Evolutionary conservation across 441 rosid species (phyloP), one percentile per base, ranked within the genome.

Genomic region (Raphanus hybrid): DNA sequence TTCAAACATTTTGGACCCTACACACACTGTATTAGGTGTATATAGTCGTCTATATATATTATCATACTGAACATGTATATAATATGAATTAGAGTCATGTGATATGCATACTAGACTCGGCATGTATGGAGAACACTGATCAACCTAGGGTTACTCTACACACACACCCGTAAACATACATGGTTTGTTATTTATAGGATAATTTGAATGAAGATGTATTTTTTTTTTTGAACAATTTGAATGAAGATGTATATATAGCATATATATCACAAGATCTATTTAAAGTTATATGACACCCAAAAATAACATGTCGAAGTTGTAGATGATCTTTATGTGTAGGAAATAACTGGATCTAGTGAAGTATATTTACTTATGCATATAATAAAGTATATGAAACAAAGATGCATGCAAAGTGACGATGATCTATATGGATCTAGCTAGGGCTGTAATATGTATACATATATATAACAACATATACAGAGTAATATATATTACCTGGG

Each of bases 401-500:
- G 7, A 77, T 39, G 61, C 18, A 43, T 70, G 59, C 18, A 54
- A 12, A 67, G 41, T 59, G 62, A 68, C 6, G 32, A 48, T 61
- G 74, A 15, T 50, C 26, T 37, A 39, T 70, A 70, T 12, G 52
- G 66, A 76, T 70, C 76, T 59, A 32, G 65, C 69, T 70, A 77
- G 75, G 71, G 67, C 12, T 72, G 52, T 15, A 70, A 55, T 39
- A 50, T n/a, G 10, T 59, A 26, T 20, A 8, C 9, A 60, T 16
- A 12, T 9, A 57, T 23, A 18, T 55, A 58, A 20, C 62, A 26
- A 23, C 14, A n/a, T 20, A 54, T 39, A 77, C 35, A 78, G 72
- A 67, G 73, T 50, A 29, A 45, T 39, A 15, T 65, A 43, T n/a
- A 29, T 57, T 83, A 93, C 99, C 99, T 95, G 61, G 99, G 99